Evolutionary conservation across 805 yeast species (phyloP).

Genomic region (Metschnikowia picachoensis): DNA sequence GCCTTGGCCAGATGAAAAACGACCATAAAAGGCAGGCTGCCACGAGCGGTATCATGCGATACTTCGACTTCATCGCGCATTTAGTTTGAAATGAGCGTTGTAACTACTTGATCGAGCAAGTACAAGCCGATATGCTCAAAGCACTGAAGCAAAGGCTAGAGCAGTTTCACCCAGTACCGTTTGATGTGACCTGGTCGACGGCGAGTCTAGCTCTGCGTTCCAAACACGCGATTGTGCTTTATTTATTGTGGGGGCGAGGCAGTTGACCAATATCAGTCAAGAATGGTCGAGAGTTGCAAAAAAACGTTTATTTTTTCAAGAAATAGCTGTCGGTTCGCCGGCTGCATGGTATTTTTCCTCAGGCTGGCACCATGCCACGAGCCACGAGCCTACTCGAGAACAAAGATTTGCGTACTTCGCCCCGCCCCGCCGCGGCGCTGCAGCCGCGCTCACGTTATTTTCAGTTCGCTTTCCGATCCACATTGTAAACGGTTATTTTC

Average conservation of each 20-base stretch:
- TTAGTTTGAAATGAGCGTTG: background rate
- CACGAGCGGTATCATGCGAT: slow-evolving; percentile 8
- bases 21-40: slow-evolving; percentile 7
- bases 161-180: too few species aligned
- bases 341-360: background rate
- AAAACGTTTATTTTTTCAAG: too few species aligned
- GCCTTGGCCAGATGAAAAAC: slow-evolving; percentile 11
- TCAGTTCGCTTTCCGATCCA: too few species aligned
- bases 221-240: too few species aligned
- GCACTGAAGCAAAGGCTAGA: background rate
- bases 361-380: background rate
- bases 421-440: slow-evolving; percentile 2
- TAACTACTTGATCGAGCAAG: background rate
- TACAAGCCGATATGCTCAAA: background rate
- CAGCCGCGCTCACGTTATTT: background rate
- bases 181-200: too few species aligned
- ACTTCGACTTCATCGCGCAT: slow-evolving; percentile 13
- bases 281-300: too few species aligned
- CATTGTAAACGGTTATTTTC: too few species aligned
- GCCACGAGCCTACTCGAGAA: background rate
- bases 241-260: too few species aligned
- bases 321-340: too few species aligned
- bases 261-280: too few species aligned
- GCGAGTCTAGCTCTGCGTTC: too few species aligned
- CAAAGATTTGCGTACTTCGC: background rate